phyloP scores from a whole-genome alignment of 75 land plant genomes.

The Selaginella moellendorffii region DNA sequence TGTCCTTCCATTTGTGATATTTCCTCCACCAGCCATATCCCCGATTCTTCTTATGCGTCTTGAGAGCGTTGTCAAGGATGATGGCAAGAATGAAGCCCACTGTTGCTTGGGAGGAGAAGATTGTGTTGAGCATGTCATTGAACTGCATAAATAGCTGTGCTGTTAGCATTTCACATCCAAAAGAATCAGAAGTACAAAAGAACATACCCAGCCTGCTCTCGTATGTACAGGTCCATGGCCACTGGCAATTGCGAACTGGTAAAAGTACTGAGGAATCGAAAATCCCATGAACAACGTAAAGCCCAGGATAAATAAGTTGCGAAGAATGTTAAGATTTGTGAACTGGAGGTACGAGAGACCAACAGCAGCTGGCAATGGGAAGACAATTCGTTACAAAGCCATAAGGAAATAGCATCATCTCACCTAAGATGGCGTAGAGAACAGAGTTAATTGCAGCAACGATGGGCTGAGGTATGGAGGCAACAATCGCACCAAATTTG shows the following conservation, averaged over 20 bases:
- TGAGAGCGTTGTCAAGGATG: not conserved
- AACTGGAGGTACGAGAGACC: slow-evolving; percentile 77
- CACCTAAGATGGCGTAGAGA: slow-evolving; percentile 3
- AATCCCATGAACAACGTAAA: slow-evolving; percentile 56
- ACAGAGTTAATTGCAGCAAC: slow-evolving; percentile 32
- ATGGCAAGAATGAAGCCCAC: slow-evolving; percentile 1
- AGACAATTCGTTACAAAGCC: too few relatives aligned
- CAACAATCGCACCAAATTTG: slow-evolving; percentile 85
- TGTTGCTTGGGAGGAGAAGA: not conserved
- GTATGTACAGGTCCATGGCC: slow-evolving; percentile 71
- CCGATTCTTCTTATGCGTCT: not conserved
- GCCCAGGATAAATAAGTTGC: slow-evolving; percentile 68
- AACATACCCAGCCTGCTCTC: slow-evolving; percentile 65
- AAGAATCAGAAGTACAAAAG: not conserved
- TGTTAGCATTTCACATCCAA: too few relatives aligned
- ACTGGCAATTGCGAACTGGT: slow-evolving; percentile 34
- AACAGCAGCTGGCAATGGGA: slow-evolving; percentile 44
- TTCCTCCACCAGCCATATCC: slow-evolving; percentile 4
- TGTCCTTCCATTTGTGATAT: slow-evolving; percentile 11
- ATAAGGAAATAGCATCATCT: too few relatives aligned
- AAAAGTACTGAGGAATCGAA: slow-evolving; percentile 63
- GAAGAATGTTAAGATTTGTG: slow-evolving; percentile 73
- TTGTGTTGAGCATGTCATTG: slow-evolving; percentile 3
- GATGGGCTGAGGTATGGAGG: slow-evolving; percentile 75
- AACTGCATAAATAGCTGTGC: slow-evolving; percentile 1